Evolutionary conservation across 441 rosid species (phyloP).

Genomic region (Populus hybrid): DNA sequence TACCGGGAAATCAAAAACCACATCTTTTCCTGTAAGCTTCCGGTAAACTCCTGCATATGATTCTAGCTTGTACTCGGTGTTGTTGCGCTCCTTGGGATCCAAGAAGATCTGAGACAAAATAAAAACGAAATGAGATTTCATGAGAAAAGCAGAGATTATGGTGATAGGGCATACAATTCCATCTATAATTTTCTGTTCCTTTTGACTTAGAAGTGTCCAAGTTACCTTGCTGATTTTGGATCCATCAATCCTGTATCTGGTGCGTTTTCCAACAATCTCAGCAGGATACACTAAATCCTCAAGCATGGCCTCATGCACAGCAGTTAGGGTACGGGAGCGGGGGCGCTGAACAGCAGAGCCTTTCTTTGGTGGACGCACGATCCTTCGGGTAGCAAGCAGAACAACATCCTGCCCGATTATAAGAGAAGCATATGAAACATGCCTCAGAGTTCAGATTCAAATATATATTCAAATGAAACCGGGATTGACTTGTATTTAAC

Average conservation of each 20-base stretch:
- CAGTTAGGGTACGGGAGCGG: slow-evolving; percentile 73
- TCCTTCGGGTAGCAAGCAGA: slow-evolving; percentile 68
- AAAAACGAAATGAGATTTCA: not conserved
- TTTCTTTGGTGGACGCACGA: slow-evolving; percentile 80
- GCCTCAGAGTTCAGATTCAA: not conserved
- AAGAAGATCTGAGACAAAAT: slow-evolving; percentile 46
- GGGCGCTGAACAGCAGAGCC: slow-evolving; percentile 90
- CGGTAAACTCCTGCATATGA: slow-evolving; percentile 66
- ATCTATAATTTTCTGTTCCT: not conserved
- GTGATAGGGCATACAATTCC: not conserved
- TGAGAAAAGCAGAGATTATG: too few species aligned
- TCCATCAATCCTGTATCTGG: slow-evolving; percentile 74
- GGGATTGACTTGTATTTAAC: not conserved
- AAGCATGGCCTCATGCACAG: slow-evolving; percentile 81
- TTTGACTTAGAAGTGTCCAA: not conserved
- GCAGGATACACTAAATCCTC: slow-evolving; percentile 83
- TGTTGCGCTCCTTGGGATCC: slow-evolving; percentile 78
- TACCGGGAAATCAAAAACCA: slow-evolving; percentile 66
- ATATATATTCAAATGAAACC: not conserved
- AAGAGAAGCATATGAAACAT: not conserved
- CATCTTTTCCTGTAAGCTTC: slow-evolving; percentile 78
- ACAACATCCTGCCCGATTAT: slow-evolving; percentile 54
- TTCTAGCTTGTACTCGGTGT: slow-evolving; percentile 61
- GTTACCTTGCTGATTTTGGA: slow-evolving; percentile 72
- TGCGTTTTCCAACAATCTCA: slow-evolving; percentile 84